phyloP scores from a whole-genome alignment of 371 early-diverging fungal species.

The Zancudomyces culisetae region DNA sequence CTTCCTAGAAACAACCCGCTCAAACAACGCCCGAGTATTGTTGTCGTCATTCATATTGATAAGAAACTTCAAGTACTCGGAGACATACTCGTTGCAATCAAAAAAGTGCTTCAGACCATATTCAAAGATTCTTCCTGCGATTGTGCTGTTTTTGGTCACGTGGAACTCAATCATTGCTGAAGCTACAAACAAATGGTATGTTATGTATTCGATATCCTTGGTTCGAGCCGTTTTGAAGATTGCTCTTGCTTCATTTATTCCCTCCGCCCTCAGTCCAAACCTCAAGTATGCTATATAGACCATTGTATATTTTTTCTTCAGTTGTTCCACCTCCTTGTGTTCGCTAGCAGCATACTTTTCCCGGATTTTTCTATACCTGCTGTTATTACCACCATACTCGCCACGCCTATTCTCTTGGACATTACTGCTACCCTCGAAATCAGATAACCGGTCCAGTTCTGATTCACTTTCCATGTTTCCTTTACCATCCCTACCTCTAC shows the following conservation, averaged over 20 bases:
- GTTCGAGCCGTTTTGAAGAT: conserved; percentile 68
- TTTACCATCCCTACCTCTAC: neutral
- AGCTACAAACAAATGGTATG: conserved; percentile 58
- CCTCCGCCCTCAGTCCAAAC: conserved; percentile 57
- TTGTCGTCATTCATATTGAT: conserved; percentile 78
- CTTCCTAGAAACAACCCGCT: conserved; percentile 46
- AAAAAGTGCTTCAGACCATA: conserved; percentile 60
- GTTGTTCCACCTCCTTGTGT: conserved; percentile 36
- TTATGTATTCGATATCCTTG: conserved; percentile 34
- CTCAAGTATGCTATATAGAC: conserved; percentile 81
- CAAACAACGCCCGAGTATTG: conserved; percentile 79
- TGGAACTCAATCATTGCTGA: conserved; percentile 84
- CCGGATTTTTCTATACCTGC: conserved; percentile 40
- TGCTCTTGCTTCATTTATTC: conserved; percentile 51
- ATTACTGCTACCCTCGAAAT: neutral
- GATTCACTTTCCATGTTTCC: neutral
- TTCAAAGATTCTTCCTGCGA: conserved; percentile 85
- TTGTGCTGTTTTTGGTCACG: conserved; percentile 55
- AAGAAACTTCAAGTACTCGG: conserved; percentile 67
- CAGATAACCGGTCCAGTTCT: neutral
- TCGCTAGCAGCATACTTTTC: conserved; percentile 36
- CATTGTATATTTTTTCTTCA: conserved; percentile 39
- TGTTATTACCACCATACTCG: conserved; percentile 34
- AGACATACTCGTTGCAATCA: conserved; percentile 48
- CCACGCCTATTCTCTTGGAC: conserved; percentile 35